These are phyloP conservation scores for Metschnikowia reukaufii DNA, from an alignment of 805 yeast species.

Conservation along the genomic window DNA sequence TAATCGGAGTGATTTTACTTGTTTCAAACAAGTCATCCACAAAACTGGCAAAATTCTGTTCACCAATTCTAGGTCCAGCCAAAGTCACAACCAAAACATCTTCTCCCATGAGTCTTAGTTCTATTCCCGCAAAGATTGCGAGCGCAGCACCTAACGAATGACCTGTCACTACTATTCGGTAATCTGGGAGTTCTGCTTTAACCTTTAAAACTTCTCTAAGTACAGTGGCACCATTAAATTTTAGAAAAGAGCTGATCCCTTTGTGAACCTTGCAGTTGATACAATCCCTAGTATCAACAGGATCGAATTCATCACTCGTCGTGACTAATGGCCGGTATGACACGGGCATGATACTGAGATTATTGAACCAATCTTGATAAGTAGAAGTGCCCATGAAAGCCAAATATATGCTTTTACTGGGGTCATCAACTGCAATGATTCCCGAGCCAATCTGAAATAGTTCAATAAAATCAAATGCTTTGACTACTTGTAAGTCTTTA, in stretches of 20 bases:
- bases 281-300: conserved; percentile 34
- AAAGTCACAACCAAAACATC: conserved; percentile 56
- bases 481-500: conserved; percentile 34
- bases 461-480: conserved; percentile 42
- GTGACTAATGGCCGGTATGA: conserved; percentile 47
- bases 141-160: conserved; percentile 80
- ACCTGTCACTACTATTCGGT: conserved; percentile 57
- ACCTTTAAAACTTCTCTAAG: conserved; percentile 36
- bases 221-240: conserved; percentile 37
- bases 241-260: conserved; percentile 57
- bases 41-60: conserved; percentile 48
- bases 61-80: conserved; percentile 69
- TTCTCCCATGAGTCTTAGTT: conserved; percentile 53
- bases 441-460: conserved; percentile 55
- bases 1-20: conserved; percentile 22
- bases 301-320: conserved; percentile 9
- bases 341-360: conserved; percentile 50
- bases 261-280: conserved; percentile 57
- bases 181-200: conserved; percentile 43
- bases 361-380: conserved; percentile 60
- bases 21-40: conserved; percentile 52
- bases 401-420: conserved; percentile 42
- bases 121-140: conserved; percentile 62
- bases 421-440: conserved; percentile 50
- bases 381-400: conserved; percentile 67